Conservation (phyloP, 345 rosid genomes). For the Combretum micranthum region DNA sequence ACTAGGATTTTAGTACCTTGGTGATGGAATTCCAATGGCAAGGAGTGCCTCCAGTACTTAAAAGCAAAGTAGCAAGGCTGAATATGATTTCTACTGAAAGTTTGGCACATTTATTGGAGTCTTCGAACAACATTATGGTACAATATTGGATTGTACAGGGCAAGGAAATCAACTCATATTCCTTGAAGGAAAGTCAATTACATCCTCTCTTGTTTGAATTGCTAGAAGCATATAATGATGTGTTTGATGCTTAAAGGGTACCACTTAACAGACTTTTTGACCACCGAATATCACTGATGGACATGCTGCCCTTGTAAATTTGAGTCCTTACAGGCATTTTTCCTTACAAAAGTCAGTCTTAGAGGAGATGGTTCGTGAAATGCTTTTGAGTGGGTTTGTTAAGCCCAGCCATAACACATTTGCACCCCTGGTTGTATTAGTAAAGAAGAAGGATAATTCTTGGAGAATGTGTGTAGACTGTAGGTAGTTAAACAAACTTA, state of each 20-base stretch:
- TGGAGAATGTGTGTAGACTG: conserved; percentile 1
- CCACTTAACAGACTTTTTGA: background rate
- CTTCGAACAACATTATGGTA: too few species aligned
- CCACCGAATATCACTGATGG: background rate
- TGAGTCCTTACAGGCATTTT: background rate
- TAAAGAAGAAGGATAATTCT: background rate
- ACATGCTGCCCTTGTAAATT: background rate
- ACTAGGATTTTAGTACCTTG: too few species aligned
- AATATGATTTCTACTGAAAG: too few species aligned
- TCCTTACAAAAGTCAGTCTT: background rate
- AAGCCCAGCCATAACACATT: background rate
- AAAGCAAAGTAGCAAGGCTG: too few species aligned
- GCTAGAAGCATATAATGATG: too few species aligned
- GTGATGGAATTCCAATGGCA: too few species aligned
- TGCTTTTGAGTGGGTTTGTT: background rate
- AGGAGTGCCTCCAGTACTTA: too few species aligned
- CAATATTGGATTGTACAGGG: too few species aligned
- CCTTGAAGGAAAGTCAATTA: too few species aligned
- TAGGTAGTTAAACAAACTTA: background rate
- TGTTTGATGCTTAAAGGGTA: background rate
- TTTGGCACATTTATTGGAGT: too few species aligned
- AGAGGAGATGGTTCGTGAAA: background rate
- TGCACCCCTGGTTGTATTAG: background rate
- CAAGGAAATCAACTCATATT: too few species aligned
- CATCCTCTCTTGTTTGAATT: too few species aligned